Percentiles rank a stretch among this genome's conserved stretches.
Conservation (phyloP, 2,329 filamentous ascomycete species). For the Allantophomopsis cytisporea region DNA sequence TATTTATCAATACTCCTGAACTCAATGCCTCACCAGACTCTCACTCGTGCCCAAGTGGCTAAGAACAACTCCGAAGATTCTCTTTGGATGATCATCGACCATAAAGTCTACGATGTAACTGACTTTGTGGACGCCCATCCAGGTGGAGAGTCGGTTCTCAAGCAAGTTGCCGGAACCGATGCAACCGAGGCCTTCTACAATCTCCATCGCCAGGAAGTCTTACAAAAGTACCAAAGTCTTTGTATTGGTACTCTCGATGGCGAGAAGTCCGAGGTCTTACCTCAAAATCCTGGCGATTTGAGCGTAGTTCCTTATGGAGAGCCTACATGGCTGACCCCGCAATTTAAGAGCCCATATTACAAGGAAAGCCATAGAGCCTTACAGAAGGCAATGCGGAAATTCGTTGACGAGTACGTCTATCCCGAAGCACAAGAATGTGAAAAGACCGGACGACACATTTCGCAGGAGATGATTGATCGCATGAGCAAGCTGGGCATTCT, state of each 20-base stretch:
- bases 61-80: constrained; percentile 65
- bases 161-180: constrained; percentile 69
- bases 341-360: constrained; percentile 72
- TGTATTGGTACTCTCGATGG: constrained; percentile 63
- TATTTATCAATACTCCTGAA: background rate
- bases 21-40: constrained; percentile 14
- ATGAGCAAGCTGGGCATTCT: constrained; percentile 65
- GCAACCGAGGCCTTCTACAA: constrained; percentile 82
- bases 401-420: constrained; percentile 56
- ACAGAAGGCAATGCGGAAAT: constrained; percentile 57
- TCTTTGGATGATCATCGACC: constrained; percentile 75
- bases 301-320: constrained; percentile 74
- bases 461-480: constrained; percentile 57
- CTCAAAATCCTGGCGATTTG: constrained; percentile 56
- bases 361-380: constrained; percentile 58
- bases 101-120: constrained; percentile 74
- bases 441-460: constrained; percentile 57
- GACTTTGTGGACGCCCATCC: constrained; percentile 81
- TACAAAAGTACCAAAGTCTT: constrained; percentile 63
- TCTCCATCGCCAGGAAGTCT: constrained; percentile 81
- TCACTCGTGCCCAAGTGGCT: constrained; percentile 52
- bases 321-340: constrained; percentile 66
- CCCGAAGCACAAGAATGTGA: constrained; percentile 70
- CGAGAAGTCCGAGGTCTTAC: constrained; percentile 63
- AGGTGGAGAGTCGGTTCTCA: constrained; percentile 66